Percentiles rank a stretch among this genome's conserved stretches.
These are phyloP conservation scores for Trichoderma asperelloides DNA, from an alignment of 495 filamentous ascomycete species.

Conservation along the genomic window DNA sequence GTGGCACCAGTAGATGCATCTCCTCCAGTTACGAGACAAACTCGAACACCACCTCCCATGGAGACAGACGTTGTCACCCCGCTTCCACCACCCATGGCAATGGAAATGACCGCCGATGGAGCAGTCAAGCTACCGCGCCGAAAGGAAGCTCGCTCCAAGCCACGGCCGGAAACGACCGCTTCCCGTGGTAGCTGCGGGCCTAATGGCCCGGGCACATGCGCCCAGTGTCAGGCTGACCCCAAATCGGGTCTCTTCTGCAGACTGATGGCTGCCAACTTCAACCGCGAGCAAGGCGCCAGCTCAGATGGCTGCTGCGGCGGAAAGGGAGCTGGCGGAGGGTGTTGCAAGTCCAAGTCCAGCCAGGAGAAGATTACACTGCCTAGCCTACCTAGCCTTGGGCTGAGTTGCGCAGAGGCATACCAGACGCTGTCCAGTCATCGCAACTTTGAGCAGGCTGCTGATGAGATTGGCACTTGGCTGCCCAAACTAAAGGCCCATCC, in stretches of 20 bases:
- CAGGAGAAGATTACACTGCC: conserved; percentile 8
- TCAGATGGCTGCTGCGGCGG: conserved; percentile 42
- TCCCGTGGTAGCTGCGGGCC: conserved; percentile 40
- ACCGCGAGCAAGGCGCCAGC: conserved; percentile 27
- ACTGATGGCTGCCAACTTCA: conserved; percentile 60
- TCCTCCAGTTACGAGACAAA: conserved; percentile 36
- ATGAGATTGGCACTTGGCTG: conserved; percentile 67
- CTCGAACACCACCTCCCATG: conserved; percentile 60
- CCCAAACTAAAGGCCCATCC: conserved; percentile 60
- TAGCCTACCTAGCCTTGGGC: conserved; percentile 21
- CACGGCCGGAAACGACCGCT: neutral
- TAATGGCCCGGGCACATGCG: conserved; percentile 71
- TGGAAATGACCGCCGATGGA: conserved; percentile 38
- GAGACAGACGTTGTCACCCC: conserved; percentile 45
- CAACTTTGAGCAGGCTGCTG: conserved; percentile 65
- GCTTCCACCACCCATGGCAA: conserved; percentile 30
- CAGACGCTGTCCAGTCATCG: conserved; percentile 73
- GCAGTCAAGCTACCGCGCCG: conserved; percentile 40
- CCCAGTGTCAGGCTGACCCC: conserved; percentile 69
- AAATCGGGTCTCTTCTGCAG: conserved; percentile 80
- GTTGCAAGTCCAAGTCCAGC: conserved; percentile 23
- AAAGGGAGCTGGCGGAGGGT: conserved; percentile 27
- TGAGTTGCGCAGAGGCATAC: conserved; percentile 71
- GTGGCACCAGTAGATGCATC: conserved; percentile 37
- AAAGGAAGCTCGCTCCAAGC: conserved; percentile 4